A percentile compares a stretch with the other conserved stretches of the same genome.
Conservation (phyloP, 176 grass and related monocot species). For the Carex cristatella region DNA sequence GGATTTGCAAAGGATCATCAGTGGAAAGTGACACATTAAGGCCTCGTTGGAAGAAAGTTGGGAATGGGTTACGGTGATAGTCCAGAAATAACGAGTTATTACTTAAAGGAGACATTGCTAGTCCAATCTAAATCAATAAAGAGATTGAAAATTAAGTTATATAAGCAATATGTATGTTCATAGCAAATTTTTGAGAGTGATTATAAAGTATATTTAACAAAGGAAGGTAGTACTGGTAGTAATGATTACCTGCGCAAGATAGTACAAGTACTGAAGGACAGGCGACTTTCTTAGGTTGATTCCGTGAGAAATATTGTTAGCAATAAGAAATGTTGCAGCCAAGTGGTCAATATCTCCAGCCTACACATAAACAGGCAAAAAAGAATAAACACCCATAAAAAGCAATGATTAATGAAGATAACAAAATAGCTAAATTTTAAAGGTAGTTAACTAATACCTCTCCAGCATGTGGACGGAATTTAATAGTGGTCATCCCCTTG, state of each 20-base stretch:
- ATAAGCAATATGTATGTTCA: background rate
- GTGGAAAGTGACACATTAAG: conserved; percentile 93
- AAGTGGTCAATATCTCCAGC: conserved; percentile 93
- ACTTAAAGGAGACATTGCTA: conserved; percentile 90
- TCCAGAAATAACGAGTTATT: conserved; percentile 98
- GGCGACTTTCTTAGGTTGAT: conserved; percentile 95
- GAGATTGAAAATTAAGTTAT: conserved; percentile 7
- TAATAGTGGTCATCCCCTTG: conserved; percentile 96
- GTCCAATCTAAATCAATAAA: conserved; percentile 71
- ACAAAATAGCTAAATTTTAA: conserved; percentile 13
- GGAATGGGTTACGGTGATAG: conserved; percentile 96
- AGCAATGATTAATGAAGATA: conserved; percentile 5
- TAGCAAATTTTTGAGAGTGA: background rate
- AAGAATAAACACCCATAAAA: conserved; percentile 27
- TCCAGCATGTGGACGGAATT: conserved; percentile 93
- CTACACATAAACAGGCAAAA: conserved; percentile 26
- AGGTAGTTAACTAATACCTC: conserved; percentile 45
- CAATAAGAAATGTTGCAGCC: conserved; percentile 82
- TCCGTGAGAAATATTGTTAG: conserved; percentile 88
- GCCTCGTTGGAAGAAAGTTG: conserved; percentile 76
- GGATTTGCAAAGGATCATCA: conserved; percentile 99
- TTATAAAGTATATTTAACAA: background rate
- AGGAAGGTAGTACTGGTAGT: background rate
- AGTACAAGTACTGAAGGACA: conserved; percentile 97
- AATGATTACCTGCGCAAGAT: conserved; percentile 80